These are phyloP conservation scores for Hyphodiscus hymeniophilus DNA, from an alignment of 495 filamentous ascomycete species.

Conservation along the genomic window DNA sequence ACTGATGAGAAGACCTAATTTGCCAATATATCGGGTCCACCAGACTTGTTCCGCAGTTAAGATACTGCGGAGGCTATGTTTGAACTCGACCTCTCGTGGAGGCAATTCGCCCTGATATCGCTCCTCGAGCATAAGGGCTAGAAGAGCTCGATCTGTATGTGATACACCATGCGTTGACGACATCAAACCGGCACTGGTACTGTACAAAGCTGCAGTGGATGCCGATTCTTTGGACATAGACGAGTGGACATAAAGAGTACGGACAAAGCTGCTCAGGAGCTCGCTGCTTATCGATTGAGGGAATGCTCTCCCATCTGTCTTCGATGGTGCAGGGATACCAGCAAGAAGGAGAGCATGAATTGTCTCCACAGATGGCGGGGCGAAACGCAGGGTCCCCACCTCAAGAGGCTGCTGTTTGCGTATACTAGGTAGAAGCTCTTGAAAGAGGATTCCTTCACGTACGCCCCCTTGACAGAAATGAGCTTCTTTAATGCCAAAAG, in stretches of 20 bases:
- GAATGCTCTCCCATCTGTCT: conserved; percentile 17
- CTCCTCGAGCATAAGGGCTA: conserved; percentile 56
- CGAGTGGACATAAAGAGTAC: conserved; percentile 46
- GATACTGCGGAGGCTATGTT: conserved; percentile 7
- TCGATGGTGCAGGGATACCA: conserved; percentile 28
- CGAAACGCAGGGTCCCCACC: conserved; percentile 46
- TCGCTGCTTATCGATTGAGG: conserved; percentile 33
- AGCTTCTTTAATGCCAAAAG: conserved; percentile 43
- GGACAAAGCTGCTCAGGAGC: conserved; percentile 38
- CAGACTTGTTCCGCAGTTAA: conserved; percentile 21
- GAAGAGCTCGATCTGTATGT: conserved; percentile 49
- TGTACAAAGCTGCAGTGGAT: conserved; percentile 50
- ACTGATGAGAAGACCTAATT: conserved; percentile 10
- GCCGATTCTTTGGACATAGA: conserved; percentile 49
- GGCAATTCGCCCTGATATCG: conserved; percentile 54
- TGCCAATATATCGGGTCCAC: conserved; percentile 16
- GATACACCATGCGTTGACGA: conserved; percentile 51
- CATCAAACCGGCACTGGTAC: conserved; percentile 54
- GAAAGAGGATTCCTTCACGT: conserved; percentile 56
- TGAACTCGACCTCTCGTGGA: conserved; percentile 14
- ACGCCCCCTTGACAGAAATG: conserved; percentile 67
- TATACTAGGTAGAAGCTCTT: conserved; percentile 35
- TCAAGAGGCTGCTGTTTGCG: conserved; percentile 49
- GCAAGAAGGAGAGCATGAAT: conserved; percentile 37
- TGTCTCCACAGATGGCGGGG: conserved; percentile 33